Conservation (phyloP, 2,329 filamentous ascomycete species). For the Botrytis elliptica region DNA sequence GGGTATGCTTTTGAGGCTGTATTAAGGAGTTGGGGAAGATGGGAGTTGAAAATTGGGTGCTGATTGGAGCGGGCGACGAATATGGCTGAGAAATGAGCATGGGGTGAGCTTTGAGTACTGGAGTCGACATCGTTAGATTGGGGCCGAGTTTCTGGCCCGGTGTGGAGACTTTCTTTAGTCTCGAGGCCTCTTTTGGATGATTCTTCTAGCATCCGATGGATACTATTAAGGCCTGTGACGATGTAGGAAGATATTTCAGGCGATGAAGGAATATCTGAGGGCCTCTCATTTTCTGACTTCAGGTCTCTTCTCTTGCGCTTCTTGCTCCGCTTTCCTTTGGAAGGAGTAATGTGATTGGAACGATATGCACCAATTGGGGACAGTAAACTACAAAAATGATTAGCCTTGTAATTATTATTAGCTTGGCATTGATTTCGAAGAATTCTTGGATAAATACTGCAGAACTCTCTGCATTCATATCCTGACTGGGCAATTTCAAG, state of each 20-base stretch:
- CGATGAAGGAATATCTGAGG: constrained; percentile 38
- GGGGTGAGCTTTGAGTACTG: neutral
- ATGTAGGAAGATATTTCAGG: constrained; percentile 58
- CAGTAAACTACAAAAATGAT: constrained; percentile 52
- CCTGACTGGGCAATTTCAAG: neutral
- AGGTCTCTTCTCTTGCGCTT: constrained; percentile 50
- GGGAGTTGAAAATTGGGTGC: constrained; percentile 56
- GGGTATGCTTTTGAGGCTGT: constrained; percentile 48
- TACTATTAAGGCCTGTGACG: constrained; percentile 63
- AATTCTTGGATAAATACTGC: neutral
- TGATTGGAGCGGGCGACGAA: constrained; percentile 60
- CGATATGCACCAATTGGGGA: constrained; percentile 63
- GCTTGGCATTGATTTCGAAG: neutral
- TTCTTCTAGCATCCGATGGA: constrained; percentile 55
- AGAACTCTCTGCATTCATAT: neutral
- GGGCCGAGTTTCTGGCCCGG: neutral
- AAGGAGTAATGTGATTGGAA: constrained; percentile 51
- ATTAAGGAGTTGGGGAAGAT: constrained; percentile 56
- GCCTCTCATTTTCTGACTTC: constrained; percentile 27
- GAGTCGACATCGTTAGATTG: neutral
- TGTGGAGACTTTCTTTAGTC: neutral
- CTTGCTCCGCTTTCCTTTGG: constrained; percentile 59
- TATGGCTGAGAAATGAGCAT: constrained; percentile 45
- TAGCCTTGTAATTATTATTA: neutral
- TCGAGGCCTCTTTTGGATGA: constrained; percentile 23